phyloP scores from a whole-genome alignment of 2,329 filamentous ascomycete genomes.

The Fusarium lyarnte region DNA sequence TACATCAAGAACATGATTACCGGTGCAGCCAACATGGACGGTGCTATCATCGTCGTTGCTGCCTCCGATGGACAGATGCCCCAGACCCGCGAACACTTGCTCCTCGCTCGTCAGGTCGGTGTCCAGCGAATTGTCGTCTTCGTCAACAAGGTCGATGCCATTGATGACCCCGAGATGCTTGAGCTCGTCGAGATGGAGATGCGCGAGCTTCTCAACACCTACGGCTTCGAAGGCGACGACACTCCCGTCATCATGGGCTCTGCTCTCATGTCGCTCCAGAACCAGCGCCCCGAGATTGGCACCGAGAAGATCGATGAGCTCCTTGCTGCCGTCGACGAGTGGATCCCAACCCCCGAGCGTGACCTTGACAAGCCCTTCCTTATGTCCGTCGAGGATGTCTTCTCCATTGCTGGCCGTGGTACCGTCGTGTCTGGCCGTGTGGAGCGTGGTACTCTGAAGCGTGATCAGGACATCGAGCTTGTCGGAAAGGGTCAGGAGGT shows the following conservation, averaged over 20 bases:
- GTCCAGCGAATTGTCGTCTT: conserved; percentile 98
- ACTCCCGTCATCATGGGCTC: conserved; percentile 98
- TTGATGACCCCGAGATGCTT: conserved; percentile 99
- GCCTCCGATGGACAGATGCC: conserved; percentile 99
- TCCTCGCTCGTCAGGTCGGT: conserved; percentile 97
- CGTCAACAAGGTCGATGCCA: conserved; percentile 98
- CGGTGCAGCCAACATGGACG: conserved; percentile 99
- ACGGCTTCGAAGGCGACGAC: conserved; percentile 98
- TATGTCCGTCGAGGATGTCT: conserved; percentile 96
- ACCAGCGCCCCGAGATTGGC: conserved; percentile 87
- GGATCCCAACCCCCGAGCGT: conserved; percentile 96
- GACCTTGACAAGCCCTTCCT: conserved; percentile 98
- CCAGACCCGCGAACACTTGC: conserved; percentile 97
- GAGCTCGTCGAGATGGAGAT: conserved; percentile 99
- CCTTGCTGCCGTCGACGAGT: conserved; percentile 86
- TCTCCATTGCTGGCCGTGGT: conserved; percentile 91
- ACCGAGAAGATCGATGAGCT: conserved; percentile 90
- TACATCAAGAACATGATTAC: conserved; percentile 99
- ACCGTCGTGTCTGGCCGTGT: conserved; percentile 97
- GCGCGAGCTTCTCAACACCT: conserved; percentile 91
- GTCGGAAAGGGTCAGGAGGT: conserved; percentile 83
- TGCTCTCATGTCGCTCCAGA: conserved; percentile 92
- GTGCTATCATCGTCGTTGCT: conserved; percentile 97
- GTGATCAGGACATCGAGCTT: conserved; percentile 92
- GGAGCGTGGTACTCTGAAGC: conserved; percentile 94